Evolutionary conservation across 768 basidiomycete species (phyloP).

Genomic region (Candolleomyces aberdarensis): DNA sequence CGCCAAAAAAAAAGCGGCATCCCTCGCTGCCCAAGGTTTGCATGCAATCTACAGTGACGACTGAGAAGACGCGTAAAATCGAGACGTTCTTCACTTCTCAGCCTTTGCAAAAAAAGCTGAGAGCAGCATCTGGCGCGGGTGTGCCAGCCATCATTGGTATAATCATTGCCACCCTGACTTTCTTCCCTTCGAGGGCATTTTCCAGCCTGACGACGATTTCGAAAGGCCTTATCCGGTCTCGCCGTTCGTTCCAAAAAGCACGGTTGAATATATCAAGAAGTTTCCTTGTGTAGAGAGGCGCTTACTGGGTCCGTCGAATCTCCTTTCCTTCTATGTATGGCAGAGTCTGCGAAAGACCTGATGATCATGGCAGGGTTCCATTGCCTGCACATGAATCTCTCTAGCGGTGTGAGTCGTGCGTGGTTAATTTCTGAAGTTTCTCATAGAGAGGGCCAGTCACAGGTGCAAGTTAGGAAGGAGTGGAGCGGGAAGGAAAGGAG

Average conservation of each 20-base stretch:
- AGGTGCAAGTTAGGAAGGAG: too few species aligned
- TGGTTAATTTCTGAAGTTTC: too few species aligned
- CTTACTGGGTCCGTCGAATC: background rate
- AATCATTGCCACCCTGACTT: background rate
- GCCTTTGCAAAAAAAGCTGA: background rate
- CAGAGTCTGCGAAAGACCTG: too few species aligned
- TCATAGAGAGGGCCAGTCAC: too few species aligned
- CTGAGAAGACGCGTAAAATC: background rate
- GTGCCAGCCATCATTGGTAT: too few species aligned
- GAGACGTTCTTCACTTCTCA: background rate
- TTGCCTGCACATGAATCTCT: too few species aligned
- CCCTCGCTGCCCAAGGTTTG: background rate
- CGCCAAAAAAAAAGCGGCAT: background rate
- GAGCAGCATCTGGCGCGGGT: background rate
- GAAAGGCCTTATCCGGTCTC: background rate
- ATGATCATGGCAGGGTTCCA: too few species aligned
- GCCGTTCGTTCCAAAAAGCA: background rate
- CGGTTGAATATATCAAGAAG: background rate
- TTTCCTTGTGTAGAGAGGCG: background rate
- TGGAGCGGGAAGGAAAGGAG: too few species aligned
- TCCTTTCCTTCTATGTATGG: background rate
- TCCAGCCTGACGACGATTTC: background rate
- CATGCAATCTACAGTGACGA: too few species aligned
- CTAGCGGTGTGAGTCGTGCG: too few species aligned
- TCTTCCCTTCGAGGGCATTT: background rate